These are phyloP conservation scores for Fusarium redolens DNA, from an alignment of 2,329 filamentous ascomycete genomes.

Conservation along the genomic window DNA sequence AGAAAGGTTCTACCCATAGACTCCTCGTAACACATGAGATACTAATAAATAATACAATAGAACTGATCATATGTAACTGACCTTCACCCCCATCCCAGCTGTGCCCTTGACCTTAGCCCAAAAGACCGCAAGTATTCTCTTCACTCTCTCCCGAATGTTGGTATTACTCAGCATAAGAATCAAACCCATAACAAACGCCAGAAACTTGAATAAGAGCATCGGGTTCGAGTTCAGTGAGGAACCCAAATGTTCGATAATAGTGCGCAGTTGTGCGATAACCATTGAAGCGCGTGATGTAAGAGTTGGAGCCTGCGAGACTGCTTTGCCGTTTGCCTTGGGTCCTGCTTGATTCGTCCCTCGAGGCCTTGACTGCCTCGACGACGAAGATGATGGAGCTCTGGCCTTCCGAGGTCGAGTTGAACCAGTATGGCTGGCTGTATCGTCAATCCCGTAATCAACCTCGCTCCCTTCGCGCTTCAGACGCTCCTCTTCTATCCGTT, in stretches of 20 bases:
- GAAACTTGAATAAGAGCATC: constrained; percentile 66
- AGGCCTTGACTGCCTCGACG: constrained; percentile 44
- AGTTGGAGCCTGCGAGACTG: constrained; percentile 48
- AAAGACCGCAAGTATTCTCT: constrained; percentile 72
- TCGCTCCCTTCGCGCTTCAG: constrained; percentile 65
- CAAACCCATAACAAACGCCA: constrained; percentile 85
- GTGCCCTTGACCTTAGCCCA: constrained; percentile 88
- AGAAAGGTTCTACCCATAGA: constrained; percentile 35
- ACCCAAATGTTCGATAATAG: constrained; percentile 63
- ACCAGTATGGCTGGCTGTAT: constrained; percentile 55
- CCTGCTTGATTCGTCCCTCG: constrained; percentile 31
- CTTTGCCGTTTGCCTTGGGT: constrained; percentile 44
- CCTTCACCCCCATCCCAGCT: constrained; percentile 95
- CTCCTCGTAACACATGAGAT: constrained; percentile 47
- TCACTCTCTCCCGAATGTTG: constrained; percentile 79
- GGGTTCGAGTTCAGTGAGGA: constrained; percentile 67
- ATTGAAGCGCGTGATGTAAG: constrained; percentile 62
- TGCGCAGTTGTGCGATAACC: constrained; percentile 64
- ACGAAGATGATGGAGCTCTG: constrained; percentile 50
- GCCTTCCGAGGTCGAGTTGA: constrained; percentile 50
- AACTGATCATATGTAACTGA: constrained; percentile 83
- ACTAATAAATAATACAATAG: constrained; percentile 41
- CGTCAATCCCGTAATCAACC: constrained; percentile 76
- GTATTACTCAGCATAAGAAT: constrained; percentile 79
- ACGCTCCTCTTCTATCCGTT: constrained; percentile 66